Percentiles rank a stretch among this genome's conserved stretches.
Evolutionary conservation across 306 rosid genomes (phyloP).

Genomic region (Chamaecrista fasciculata): DNA sequence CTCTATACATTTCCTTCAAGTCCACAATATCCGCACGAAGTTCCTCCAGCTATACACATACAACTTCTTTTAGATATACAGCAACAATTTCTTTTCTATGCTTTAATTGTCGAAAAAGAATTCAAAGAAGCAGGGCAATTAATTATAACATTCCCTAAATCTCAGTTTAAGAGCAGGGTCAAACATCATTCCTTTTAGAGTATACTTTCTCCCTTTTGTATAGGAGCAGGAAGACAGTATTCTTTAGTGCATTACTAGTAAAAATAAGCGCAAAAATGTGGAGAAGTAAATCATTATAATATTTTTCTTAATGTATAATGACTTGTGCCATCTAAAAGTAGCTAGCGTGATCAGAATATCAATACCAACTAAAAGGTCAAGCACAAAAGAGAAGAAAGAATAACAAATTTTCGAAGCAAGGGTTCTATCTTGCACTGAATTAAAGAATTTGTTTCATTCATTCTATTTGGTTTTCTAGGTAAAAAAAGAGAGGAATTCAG

Average conservation of each 20-base stretch:
- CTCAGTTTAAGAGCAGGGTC: not conserved
- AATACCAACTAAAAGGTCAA: not conserved
- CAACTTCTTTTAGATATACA: conserved; percentile 27
- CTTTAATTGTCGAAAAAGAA: not conserved
- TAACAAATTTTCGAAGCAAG: not conserved
- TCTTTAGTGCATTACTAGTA: not conserved
- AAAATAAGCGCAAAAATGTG: not conserved
- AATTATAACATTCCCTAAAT: too few relatives aligned
- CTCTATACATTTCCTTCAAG: conserved; percentile 81
- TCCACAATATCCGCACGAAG: conserved; percentile 75
- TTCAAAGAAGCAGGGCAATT: not conserved
- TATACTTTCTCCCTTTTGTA: not conserved
- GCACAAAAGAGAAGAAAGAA: not conserved
- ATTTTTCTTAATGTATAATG: not conserved
- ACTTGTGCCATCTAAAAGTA: not conserved
- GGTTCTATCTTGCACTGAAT: conserved; percentile 4
- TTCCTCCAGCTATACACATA: conserved; percentile 61
- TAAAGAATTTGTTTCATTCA: not conserved
- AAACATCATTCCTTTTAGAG: not conserved
- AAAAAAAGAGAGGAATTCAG: not conserved
- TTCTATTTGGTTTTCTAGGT: not conserved
- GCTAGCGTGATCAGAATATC: not conserved
- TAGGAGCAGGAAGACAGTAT: not conserved
- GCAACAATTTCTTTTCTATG: not conserved
- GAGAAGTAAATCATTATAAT: not conserved